phyloP scores from a whole-genome alignment of 1,284 basidiomycete genomes.

The Rhodotorula sp. region DNA sequence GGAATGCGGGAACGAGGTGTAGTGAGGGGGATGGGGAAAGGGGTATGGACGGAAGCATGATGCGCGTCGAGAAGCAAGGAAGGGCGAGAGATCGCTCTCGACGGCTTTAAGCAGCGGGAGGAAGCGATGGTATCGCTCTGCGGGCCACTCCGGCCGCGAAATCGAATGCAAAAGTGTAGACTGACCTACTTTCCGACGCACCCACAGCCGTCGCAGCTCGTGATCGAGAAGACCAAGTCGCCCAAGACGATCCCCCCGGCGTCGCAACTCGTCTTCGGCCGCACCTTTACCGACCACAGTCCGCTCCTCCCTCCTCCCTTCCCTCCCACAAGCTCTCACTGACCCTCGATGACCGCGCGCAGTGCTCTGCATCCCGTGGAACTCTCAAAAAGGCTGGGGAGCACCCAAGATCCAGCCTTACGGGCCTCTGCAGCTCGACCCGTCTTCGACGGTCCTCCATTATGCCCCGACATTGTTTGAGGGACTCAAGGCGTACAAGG shows the following conservation, averaged over 20 bases:
- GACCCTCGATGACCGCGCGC: background rate
- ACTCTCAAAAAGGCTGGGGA: constrained; percentile 69
- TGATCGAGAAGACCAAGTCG: constrained; percentile 27
- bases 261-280: constrained; percentile 51
- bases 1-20: background rate
- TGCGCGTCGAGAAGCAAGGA: background rate
- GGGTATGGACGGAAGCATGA: too few relatives aligned
- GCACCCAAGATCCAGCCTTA: constrained; percentile 82
- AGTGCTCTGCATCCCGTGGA: constrained; percentile 83
- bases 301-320: background rate
- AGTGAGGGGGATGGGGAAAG: background rate
- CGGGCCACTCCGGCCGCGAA: background rate
- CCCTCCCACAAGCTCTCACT: too few relatives aligned
- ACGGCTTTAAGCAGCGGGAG: background rate
- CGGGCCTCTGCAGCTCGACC: constrained; percentile 72
- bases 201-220: constrained; percentile 29
- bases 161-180: background rate
- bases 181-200: background rate
- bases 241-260: constrained; percentile 34
- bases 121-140: background rate
- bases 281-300: constrained; percentile 76
- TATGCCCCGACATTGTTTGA: constrained; percentile 90
- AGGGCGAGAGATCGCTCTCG: background rate
- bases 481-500: constrained; percentile 94
- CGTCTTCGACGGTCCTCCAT: constrained; percentile 79